Evolutionary conservation across 345 rosid species (phyloP).

Genomic region (Boechera stricta): DNA sequence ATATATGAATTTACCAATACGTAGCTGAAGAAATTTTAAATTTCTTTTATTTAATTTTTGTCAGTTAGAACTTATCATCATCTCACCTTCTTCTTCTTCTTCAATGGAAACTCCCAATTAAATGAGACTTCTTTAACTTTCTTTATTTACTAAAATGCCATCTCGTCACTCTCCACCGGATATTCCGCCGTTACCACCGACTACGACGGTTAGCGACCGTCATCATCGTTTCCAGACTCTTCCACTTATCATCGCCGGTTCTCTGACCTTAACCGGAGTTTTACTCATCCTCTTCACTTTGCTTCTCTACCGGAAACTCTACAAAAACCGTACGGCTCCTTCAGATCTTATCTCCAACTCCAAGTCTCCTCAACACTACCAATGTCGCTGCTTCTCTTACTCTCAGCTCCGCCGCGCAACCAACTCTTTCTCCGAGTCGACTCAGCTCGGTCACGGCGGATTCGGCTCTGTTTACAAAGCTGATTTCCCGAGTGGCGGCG

Average conservation of each 20-base stretch:
- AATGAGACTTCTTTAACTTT: constrained; percentile 21
- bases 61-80: constrained; percentile 23
- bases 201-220: constrained; percentile 25
- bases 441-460: constrained; percentile 93
- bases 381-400: constrained; percentile 79
- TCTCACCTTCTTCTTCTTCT: constrained; percentile 24
- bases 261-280: constrained; percentile 46
- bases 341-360: constrained; percentile 55
- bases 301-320: constrained; percentile 72
- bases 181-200: constrained; percentile 41
- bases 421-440: constrained; percentile 68
- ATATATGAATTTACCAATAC: not conserved
- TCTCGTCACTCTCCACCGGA: constrained; percentile 49
- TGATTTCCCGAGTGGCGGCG: constrained; percentile 42
- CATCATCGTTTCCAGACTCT: constrained; percentile 38
- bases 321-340: constrained; percentile 77
- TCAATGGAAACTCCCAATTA: constrained; percentile 33
- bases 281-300: constrained; percentile 51
- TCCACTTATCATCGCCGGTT: constrained; percentile 51
- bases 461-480: constrained; percentile 84
- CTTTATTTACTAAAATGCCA: constrained; percentile 54
- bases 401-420: constrained; percentile 81
- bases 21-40: constrained; percentile 20
- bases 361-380: constrained; percentile 58
- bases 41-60: not conserved